phyloP scores from a whole-genome alignment of 768 basidiomycete species.

The Boletellus sp. region DNA sequence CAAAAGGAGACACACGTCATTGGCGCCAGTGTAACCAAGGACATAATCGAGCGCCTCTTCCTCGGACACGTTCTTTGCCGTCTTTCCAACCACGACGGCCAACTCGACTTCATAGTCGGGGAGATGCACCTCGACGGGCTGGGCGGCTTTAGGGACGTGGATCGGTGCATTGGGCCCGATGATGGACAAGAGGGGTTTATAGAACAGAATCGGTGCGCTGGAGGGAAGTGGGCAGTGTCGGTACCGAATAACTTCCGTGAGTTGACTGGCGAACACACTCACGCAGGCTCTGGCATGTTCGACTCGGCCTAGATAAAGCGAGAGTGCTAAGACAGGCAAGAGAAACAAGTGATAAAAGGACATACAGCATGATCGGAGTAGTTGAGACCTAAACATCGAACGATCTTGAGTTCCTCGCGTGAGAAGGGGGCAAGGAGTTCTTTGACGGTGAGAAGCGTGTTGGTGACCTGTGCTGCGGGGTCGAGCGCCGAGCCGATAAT shows the following conservation, averaged over 20 bases:
- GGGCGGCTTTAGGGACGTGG: conserved; percentile 60
- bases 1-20: conserved; percentile 51
- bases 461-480: conserved; percentile 59
- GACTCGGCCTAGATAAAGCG: conserved; percentile 53
- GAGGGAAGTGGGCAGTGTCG: background rate
- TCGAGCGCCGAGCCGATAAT: conserved; percentile 70
- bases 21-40: conserved; percentile 75
- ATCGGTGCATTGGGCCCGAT: conserved; percentile 69
- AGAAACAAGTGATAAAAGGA: conserved; percentile 3
- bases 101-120: conserved; percentile 85
- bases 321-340: background rate
- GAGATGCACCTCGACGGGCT: conserved; percentile 65
- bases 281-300: conserved; percentile 62
- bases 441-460: conserved; percentile 64
- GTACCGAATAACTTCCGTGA: background rate
- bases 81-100: conserved; percentile 77
- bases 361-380: conserved; percentile 80
- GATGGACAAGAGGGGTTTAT: conserved; percentile 68
- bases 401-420: conserved; percentile 60
- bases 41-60: conserved; percentile 83
- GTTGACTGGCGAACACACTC: conserved; percentile 20
- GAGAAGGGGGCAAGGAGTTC: conserved; percentile 67
- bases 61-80: conserved; percentile 75
- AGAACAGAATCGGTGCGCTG: conserved; percentile 73
- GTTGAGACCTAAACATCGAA: conserved; percentile 77